phyloP scores from a whole-genome alignment of 2,329 filamentous ascomycete species.

The Cytospora piceicola region DNA sequence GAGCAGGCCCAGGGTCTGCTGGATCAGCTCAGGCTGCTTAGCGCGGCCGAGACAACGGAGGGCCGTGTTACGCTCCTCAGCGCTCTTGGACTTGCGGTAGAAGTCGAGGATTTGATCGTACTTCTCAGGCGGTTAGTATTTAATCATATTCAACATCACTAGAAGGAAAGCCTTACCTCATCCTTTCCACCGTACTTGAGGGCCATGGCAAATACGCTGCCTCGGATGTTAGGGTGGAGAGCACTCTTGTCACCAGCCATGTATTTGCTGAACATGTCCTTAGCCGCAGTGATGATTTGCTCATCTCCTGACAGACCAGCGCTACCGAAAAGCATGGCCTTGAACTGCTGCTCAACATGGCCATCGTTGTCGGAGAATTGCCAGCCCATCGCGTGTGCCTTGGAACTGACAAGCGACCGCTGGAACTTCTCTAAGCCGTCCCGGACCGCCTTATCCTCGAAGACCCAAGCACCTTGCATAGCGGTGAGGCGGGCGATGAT shows the following conservation, averaged over 20 bases:
- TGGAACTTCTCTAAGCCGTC: constrained; percentile 85
- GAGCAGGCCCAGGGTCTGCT: constrained; percentile 76
- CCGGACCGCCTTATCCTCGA: constrained; percentile 74
- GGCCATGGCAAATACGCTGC: constrained; percentile 83
- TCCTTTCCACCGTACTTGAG: constrained; percentile 83
- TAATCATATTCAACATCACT: background rate
- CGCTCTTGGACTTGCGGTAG: constrained; percentile 74
- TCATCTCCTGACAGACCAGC: constrained; percentile 83
- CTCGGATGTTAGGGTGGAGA: constrained; percentile 89
- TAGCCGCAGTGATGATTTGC: constrained; percentile 75
- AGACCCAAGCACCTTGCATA: constrained; percentile 86
- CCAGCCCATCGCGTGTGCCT: constrained; percentile 89
- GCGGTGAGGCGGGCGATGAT: constrained; percentile 77
- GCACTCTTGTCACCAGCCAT: constrained; percentile 76
- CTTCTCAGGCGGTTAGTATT: constrained; percentile 42
- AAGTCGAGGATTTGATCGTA: constrained; percentile 78
- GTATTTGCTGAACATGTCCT: constrained; percentile 90
- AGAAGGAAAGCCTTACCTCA: constrained; percentile 58
- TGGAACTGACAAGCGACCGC: constrained; percentile 73
- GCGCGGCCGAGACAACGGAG: constrained; percentile 82
- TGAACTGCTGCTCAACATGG: constrained; percentile 93
- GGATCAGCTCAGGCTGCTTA: constrained; percentile 76
- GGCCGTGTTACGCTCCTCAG: constrained; percentile 90
- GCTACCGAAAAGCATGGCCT: constrained; percentile 83
- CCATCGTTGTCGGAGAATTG: constrained; percentile 81